Evolutionary conservation across 2,329 filamentous ascomycete species (phyloP).

Genomic region (Colletotrichum higginsianum): DNA sequence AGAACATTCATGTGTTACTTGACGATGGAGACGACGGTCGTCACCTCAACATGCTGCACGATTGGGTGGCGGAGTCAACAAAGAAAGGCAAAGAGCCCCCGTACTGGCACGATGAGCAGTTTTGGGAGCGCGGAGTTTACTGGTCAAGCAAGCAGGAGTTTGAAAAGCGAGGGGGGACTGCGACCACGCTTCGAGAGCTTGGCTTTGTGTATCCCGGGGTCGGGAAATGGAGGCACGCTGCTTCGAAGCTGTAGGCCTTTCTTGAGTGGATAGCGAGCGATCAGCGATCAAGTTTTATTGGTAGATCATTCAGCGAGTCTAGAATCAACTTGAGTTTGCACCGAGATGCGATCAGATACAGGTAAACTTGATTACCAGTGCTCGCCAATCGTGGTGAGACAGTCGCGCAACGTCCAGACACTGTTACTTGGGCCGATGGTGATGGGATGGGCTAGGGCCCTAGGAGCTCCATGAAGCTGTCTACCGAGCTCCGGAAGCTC

Average conservation of each 20-base stretch:
- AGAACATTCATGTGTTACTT: conserved; percentile 62
- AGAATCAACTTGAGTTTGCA: not conserved
- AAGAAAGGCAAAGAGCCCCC: conserved; percentile 77
- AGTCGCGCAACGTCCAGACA: conserved; percentile 9
- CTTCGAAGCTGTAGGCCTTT: conserved; percentile 15
- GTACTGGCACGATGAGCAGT: conserved; percentile 78
- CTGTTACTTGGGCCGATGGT: not conserved
- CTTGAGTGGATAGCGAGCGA: not conserved
- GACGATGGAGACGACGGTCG: conserved; percentile 72
- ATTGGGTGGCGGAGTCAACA: conserved; percentile 69
- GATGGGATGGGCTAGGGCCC: not conserved
- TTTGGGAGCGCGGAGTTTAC: conserved; percentile 80
- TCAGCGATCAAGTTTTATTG: no score
- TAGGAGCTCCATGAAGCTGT: not conserved
- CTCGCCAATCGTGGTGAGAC: conserved; percentile 14
- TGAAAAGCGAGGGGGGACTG: conserved; percentile 73
- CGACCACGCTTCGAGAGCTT: conserved; percentile 70
- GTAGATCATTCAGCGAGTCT: not conserved
- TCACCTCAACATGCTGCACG: conserved; percentile 79
- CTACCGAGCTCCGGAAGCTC: conserved; percentile 23
- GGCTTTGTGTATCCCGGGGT: conserved; percentile 42
- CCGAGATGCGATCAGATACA: not conserved
- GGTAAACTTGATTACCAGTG: not conserved
- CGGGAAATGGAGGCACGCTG: conserved; percentile 26
- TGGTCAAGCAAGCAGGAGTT: conserved; percentile 81